These are phyloP conservation scores for Daldinia concentrica DNA, from an alignment of 495 filamentous ascomycete species.

Conservation along the genomic window DNA sequence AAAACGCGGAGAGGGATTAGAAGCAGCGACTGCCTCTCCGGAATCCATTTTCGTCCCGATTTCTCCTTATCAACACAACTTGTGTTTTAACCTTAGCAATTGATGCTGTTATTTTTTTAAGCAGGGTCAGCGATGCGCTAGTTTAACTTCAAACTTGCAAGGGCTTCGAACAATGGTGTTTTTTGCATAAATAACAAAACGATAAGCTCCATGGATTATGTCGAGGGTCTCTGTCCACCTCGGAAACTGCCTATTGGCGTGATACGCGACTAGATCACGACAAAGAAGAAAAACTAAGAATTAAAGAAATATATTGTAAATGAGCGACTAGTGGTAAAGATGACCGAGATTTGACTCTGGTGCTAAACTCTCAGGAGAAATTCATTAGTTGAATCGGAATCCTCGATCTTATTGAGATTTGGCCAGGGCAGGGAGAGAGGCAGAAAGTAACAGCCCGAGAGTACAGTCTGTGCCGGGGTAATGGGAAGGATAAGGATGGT, in stretches of 20 bases:
- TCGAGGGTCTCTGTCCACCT: slow-evolving; percentile 10
- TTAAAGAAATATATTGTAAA: slow-evolving; percentile 24
- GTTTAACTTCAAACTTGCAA: slow-evolving; percentile 31
- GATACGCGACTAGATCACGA: slow-evolving; percentile 14
- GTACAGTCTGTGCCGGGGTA: slow-evolving; percentile 31
- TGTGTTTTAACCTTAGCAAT: slow-evolving; percentile 7
- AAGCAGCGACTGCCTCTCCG: slow-evolving; percentile 25
- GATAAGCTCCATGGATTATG: slow-evolving; percentile 30
- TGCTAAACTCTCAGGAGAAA: slow-evolving; percentile 38
- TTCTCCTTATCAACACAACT: slow-evolving; percentile 8
- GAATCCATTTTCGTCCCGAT: slow-evolving; percentile 33
- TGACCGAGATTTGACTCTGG: slow-evolving; percentile 29
- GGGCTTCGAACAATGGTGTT: slow-evolving; percentile 26
- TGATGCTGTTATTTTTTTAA: background rate
- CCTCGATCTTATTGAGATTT: slow-evolving; percentile 43
- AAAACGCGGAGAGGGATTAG: slow-evolving; percentile 13
- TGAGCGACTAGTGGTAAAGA: slow-evolving; percentile 33
- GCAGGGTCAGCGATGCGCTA: slow-evolving; percentile 5
- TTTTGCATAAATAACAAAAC: slow-evolving; percentile 29
- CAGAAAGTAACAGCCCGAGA: slow-evolving; percentile 34
- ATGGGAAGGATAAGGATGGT: slow-evolving; percentile 31
- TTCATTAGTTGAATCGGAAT: slow-evolving; percentile 32
- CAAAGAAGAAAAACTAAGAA: background rate
- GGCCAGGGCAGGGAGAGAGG: slow-evolving; percentile 30
- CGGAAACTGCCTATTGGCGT: slow-evolving; percentile 7